These are phyloP conservation scores for Steccherinum ochraceum DNA, from an alignment of 768 basidiomycete genomes.

Conservation along the genomic window DNA sequence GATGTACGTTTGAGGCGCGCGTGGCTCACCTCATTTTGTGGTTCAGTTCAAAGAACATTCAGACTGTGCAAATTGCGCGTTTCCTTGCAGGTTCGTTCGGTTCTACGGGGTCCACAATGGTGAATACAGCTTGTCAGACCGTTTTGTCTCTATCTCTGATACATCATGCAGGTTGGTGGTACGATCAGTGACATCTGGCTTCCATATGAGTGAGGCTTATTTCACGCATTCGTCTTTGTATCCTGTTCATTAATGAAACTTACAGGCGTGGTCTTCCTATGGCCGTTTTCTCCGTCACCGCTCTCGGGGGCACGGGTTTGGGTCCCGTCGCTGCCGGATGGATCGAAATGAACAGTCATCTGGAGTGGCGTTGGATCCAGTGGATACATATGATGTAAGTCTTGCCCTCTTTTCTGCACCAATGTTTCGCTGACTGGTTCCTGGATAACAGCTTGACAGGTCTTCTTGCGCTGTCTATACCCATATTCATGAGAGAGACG, in stretches of 20 bases:
- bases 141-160: too few species aligned
- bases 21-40: background rate
- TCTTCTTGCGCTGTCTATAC: slow-evolving; percentile 41
- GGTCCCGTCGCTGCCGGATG: slow-evolving; percentile 62
- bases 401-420: background rate
- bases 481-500: slow-evolving; percentile 65
- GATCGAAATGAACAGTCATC: slow-evolving; percentile 50
- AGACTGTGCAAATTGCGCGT: slow-evolving; percentile 61
- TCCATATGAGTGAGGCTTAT: slow-evolving; percentile 43
- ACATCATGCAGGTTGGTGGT: slow-evolving; percentile 41
- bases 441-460: slow-evolving; percentile 39
- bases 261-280: slow-evolving; percentile 76
- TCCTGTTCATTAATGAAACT: background rate
- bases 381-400: slow-evolving; percentile 68
- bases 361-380: slow-evolving; percentile 81
- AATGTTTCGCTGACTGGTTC: slow-evolving; percentile 1
- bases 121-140: slow-evolving; percentile 1
- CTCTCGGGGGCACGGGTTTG: slow-evolving; percentile 54
- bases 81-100: slow-evolving; percentile 62
- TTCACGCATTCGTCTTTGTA: background rate
- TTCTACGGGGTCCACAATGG: slow-evolving; percentile 59
- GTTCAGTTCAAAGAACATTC: slow-evolving; percentile 37
- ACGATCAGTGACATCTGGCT: slow-evolving; percentile 67
- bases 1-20: background rate
- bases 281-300: slow-evolving; percentile 61